These are phyloP conservation scores for Citeromyces matritensis DNA, from an alignment of 805 yeast genomes.

Conservation along the genomic window DNA sequence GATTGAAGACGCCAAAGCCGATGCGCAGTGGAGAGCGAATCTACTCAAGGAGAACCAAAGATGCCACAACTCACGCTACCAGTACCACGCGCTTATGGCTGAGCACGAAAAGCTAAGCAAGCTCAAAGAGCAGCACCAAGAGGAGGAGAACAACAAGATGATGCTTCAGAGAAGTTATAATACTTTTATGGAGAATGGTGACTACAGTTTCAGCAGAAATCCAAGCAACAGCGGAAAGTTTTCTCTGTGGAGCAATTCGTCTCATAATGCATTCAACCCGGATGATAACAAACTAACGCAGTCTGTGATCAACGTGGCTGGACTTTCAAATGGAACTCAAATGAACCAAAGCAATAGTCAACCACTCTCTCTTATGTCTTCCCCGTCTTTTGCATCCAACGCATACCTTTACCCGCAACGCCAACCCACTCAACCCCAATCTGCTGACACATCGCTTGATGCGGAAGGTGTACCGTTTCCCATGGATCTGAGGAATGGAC, in stretches of 20 bases:
- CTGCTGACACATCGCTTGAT: background rate
- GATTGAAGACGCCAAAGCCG: conserved; percentile 15
- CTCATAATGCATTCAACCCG: conserved; percentile 9
- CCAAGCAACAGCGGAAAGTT: background rate
- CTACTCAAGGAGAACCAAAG: conserved; percentile 19
- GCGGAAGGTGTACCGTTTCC: no score
- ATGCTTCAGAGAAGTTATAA: background rate
- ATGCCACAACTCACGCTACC: conserved; percentile 11
- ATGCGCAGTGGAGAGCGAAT: conserved; percentile 21
- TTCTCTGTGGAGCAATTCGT: conserved; percentile 7
- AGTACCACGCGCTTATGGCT: conserved; percentile 4
- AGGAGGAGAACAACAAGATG: background rate
- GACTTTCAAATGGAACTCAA: conserved; percentile 6
- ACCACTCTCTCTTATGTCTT: conserved; percentile 16
- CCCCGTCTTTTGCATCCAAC: conserved; percentile 6
- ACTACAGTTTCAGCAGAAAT: background rate
- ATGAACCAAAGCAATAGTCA: no score
- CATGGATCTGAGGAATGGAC: no score
- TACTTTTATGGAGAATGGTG: background rate
- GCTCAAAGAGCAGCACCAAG: conserved; percentile 3
- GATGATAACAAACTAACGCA: no score
- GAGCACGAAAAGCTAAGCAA: conserved; percentile 6
- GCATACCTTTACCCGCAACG: background rate
- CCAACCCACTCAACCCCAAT: background rate
- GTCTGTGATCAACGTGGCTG: background rate